These are phyloP conservation scores for Candida cerambycidarum DNA, from an alignment of 805 yeast species.

Conservation along the genomic window DNA sequence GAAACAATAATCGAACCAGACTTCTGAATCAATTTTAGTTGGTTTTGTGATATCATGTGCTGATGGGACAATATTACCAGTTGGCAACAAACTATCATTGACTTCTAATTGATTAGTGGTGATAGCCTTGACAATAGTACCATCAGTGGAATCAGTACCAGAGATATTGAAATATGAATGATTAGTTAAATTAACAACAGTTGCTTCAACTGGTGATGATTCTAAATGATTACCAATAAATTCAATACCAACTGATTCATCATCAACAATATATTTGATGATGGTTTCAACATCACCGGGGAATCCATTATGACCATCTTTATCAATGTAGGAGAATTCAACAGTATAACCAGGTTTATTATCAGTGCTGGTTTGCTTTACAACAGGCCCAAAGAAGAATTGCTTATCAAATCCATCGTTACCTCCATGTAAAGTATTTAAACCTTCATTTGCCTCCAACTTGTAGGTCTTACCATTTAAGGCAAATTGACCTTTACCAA, in stretches of 20 bases:
- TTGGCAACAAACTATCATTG: conserved; percentile 40
- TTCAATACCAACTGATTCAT: conserved; percentile 45
- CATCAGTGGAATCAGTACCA: conserved; percentile 28
- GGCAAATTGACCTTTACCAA: conserved; percentile 42
- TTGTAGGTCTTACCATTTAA: conserved; percentile 41
- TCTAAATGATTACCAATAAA: conserved; percentile 40
- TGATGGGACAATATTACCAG: conserved; percentile 41
- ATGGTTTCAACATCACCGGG: conserved; percentile 54
- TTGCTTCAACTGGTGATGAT: conserved; percentile 34
- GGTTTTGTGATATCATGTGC: conserved; percentile 22
- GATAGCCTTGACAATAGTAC: conserved; percentile 31
- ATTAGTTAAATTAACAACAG: conserved; percentile 59
- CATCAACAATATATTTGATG: conserved; percentile 47
- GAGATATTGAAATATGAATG: conserved; percentile 61
- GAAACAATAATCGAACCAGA: conserved; percentile 47
- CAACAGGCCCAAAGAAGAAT: conserved; percentile 54
- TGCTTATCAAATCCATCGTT: conserved; percentile 49
- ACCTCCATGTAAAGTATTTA: conserved; percentile 56
- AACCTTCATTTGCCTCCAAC: conserved; percentile 43
- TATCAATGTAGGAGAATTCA: conserved; percentile 43
- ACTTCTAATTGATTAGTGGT: conserved; percentile 44
- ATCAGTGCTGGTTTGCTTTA: conserved; percentile 29
- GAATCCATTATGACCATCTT: conserved; percentile 53
- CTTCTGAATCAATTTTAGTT: conserved; percentile 20
- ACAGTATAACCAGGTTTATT: conserved; percentile 24